These are phyloP conservation scores for Malus hybrid DNA, from an alignment of 331 rosid species.

Conservation along the genomic window DNA sequence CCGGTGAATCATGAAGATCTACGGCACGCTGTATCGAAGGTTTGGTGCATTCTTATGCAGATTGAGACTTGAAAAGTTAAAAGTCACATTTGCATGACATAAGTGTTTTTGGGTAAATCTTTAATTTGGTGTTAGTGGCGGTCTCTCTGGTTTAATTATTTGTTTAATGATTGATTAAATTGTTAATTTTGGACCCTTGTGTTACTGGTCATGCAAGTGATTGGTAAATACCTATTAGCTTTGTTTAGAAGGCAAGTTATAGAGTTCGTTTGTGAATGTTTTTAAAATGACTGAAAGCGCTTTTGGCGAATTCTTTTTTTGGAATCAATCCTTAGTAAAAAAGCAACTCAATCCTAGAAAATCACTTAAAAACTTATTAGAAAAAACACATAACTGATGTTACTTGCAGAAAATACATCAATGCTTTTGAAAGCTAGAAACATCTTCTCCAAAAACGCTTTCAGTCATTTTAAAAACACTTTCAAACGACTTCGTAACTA, in stretches of 20 bases:
- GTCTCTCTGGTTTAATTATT: background rate
- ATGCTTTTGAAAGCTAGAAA: too few species aligned
- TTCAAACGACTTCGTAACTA: too few species aligned
- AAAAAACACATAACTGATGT: fast-evolving
- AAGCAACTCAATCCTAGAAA: too few species aligned
- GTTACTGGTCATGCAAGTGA: conserved; percentile 5
- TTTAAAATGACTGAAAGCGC: too few species aligned
- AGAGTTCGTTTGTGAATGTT: fast-evolving
- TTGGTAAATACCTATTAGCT: background rate
- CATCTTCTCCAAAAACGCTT: too few species aligned
- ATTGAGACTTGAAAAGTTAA: background rate
- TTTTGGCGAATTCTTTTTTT: too few species aligned
- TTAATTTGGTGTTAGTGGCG: background rate
- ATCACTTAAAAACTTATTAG: fast-evolving
- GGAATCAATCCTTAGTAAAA: too few species aligned
- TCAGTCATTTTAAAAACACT: too few species aligned
- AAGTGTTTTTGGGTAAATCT: background rate
- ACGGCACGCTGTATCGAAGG: conserved; percentile 73
- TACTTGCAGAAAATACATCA: too few species aligned
- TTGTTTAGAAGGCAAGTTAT: background rate
- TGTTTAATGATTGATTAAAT: background rate
- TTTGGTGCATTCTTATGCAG: background rate
- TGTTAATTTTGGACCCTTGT: background rate
- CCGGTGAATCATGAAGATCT: conserved; percentile 59
- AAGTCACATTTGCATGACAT: background rate